phyloP scores from a whole-genome alignment of 2,329 filamentous ascomycete genomes.

The Xylariaceae sp. region DNA sequence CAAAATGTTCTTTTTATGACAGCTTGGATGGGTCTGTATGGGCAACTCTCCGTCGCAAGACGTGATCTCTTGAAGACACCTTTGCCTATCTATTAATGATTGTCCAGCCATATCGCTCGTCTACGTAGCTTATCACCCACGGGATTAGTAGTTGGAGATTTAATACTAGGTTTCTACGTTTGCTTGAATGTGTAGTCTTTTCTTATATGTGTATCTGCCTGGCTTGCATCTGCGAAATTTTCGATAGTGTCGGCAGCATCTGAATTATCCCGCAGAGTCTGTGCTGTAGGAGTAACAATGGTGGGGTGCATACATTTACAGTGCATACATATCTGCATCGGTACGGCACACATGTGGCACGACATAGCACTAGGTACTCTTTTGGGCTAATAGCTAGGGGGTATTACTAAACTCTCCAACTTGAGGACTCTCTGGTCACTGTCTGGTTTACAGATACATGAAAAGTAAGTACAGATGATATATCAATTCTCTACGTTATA shows the following conservation, averaged over 20 bases:
- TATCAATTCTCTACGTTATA: too few relatives aligned
- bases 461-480: too few relatives aligned
- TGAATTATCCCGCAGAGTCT: slow-evolving; percentile 10
- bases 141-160: too few relatives aligned
- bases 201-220: neutral
- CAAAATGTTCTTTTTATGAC: neutral
- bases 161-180: too few relatives aligned
- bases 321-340: slow-evolving; percentile 17
- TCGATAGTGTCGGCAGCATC: neutral
- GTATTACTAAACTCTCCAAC: too few relatives aligned
- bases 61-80: too few relatives aligned
- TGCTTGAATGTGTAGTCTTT: too few relatives aligned
- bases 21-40: too few relatives aligned
- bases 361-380: slow-evolving; percentile 6
- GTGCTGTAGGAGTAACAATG: slow-evolving; percentile 21
- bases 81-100: too few relatives aligned
- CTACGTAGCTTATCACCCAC: too few relatives aligned
- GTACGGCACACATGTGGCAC: slow-evolving; percentile 20
- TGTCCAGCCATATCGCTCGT: too few relatives aligned
- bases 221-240: neutral
- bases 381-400: too few relatives aligned
- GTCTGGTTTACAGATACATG: neutral
- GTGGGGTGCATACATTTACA: slow-evolving; percentile 20
- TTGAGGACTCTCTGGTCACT: neutral
- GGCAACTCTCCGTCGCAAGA: neutral